Percentiles rank a stretch among this genome's conserved stretches.
Conservation (phyloP, 805 yeast genomes). For the Ogataea zsoltii region DNA sequence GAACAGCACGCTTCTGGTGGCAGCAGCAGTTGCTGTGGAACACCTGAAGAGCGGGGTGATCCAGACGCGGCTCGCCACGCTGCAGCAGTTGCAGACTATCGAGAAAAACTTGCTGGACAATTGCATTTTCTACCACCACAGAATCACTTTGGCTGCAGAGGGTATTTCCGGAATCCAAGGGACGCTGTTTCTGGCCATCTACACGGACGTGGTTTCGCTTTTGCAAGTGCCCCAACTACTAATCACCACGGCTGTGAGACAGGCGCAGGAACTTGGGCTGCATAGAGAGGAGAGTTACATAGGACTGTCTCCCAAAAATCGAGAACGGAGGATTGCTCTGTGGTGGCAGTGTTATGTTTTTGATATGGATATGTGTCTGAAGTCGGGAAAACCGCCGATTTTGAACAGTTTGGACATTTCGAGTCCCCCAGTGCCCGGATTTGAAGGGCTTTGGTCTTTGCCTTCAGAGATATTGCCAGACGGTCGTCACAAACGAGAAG, state of each 20-base stretch:
- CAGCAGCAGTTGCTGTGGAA: conserved; percentile 14
- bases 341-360: conserved; percentile 52
- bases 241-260: conserved; percentile 48
- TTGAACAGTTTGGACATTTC: conserved; percentile 43
- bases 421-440: conserved; percentile 29
- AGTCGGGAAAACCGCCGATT: conserved; percentile 51
- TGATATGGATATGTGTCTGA: conserved; percentile 47
- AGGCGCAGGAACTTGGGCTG: conserved; percentile 59
- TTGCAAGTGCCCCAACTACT: conserved; percentile 45
- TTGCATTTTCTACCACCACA: conserved; percentile 53
- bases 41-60: conserved; percentile 3
- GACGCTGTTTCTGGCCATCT: conserved; percentile 46
- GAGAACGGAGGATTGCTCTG: conserved; percentile 38
- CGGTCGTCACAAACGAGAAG: conserved; percentile 16
- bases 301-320: conserved; percentile 39
- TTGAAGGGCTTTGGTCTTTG: conserved; percentile 26
- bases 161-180: conserved; percentile 55
- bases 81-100: conserved; percentile 26
- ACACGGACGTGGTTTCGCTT: conserved; percentile 33
- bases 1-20: conserved; percentile 30
- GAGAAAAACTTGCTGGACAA: conserved; percentile 38
- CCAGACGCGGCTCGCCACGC: conserved; percentile 6
- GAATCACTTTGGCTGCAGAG: conserved; percentile 49
- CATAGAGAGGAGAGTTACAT: conserved; percentile 48
- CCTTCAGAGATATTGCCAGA: conserved; percentile 11